Conservation (phyloP, 2,329 filamentous ascomycete species). For the Dryadomyces sulphureus region DNA sequence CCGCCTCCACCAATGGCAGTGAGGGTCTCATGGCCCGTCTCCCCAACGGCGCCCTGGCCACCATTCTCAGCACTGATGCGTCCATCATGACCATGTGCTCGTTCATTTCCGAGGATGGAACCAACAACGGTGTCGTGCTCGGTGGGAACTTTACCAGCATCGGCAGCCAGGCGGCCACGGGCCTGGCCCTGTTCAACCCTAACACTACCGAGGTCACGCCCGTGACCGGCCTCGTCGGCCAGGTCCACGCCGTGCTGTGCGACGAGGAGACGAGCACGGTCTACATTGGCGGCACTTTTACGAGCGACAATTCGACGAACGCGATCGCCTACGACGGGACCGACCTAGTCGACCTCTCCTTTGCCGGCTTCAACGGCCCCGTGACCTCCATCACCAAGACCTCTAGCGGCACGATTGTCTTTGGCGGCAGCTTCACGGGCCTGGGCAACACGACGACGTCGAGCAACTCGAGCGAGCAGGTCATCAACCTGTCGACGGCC, state of each 20-base stretch:
- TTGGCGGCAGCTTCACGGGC: conserved; percentile 80
- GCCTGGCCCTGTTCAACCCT: conserved; percentile 69
- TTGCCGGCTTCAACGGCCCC: conserved; percentile 87
- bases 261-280: conserved; percentile 65
- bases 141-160: conserved; percentile 94
- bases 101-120: conserved; percentile 52
- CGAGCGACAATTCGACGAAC: conserved; percentile 68
- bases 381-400: conserved; percentile 74
- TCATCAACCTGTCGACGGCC: conserved; percentile 72
- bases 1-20: conserved; percentile 58
- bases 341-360: conserved; percentile 69
- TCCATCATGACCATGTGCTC: conserved; percentile 81
- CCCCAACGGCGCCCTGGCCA: conserved; percentile 71
- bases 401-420: conserved; percentile 72
- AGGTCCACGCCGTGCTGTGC: conserved; percentile 70
- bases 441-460: conserved; percentile 65
- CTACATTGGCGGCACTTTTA: conserved; percentile 82
- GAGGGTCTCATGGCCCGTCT: conserved; percentile 68
- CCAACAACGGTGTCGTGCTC: conserved; percentile 60
- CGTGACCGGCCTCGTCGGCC: conserved; percentile 68
- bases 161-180: conserved; percentile 58
- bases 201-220: conserved; percentile 54
- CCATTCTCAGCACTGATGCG: conserved; percentile 63
- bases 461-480: conserved; percentile 54
- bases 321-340: conserved; percentile 62